Conservation (phyloP, 73 alveolate genomes). For the Durusdinium trenchii region DNA sequence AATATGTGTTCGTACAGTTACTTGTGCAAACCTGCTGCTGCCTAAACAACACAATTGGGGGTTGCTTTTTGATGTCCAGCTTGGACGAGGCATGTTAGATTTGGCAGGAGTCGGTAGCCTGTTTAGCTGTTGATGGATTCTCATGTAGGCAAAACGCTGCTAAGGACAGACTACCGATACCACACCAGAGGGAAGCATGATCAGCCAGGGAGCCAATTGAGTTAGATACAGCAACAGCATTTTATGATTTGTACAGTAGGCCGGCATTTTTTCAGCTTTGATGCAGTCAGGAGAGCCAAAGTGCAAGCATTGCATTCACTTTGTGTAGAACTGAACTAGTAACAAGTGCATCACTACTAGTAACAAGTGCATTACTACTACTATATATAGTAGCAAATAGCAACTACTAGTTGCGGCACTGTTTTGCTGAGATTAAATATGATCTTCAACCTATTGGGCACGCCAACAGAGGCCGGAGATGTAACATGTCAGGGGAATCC, state of each 20-base stretch:
- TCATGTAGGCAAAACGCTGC: too few species aligned
- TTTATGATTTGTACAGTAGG: neutral
- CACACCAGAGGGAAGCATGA: constrained; percentile 80
- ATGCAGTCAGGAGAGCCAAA: neutral
- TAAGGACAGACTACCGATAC: constrained; percentile 59
- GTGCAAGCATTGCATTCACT: neutral
- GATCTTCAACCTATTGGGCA: constrained; percentile 87
- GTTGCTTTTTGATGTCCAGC: too few species aligned
- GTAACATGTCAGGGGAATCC: neutral
- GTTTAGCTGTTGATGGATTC: neutral
- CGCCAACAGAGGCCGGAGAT: constrained; percentile 41
- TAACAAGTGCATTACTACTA: too few species aligned
- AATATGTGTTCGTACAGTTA: too few species aligned
- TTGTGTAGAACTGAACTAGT: too few species aligned
- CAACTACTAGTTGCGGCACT: too few species aligned
- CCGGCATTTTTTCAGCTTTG: neutral
- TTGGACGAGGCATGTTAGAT: too few species aligned
- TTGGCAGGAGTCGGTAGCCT: neutral
- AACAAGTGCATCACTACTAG: too few species aligned
- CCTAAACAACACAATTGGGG: too few species aligned
- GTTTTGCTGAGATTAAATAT: constrained; percentile 8
- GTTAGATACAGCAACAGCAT: neutral
- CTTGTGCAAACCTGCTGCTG: too few species aligned
- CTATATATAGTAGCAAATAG: too few species aligned
- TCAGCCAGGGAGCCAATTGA: neutral